phyloP scores from a whole-genome alignment of 202 grass and related monocot genomes.

The Saccharum hybrid region DNA sequence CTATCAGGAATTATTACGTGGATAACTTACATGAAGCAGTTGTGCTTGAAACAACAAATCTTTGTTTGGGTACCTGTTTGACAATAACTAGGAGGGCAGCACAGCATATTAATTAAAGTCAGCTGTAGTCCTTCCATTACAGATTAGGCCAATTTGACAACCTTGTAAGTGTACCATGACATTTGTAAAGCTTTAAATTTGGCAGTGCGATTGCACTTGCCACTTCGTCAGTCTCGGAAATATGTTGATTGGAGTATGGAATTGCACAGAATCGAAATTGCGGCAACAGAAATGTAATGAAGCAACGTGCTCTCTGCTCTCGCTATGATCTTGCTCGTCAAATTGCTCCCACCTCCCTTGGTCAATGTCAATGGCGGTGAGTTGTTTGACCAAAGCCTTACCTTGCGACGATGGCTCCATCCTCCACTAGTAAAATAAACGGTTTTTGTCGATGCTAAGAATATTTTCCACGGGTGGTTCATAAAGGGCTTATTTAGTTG shows the following conservation, averaged over 20 bases:
- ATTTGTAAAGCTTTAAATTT: background rate
- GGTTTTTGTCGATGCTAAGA: too few relatives aligned
- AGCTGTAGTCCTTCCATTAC: background rate
- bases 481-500: too few relatives aligned
- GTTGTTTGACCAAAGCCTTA: too few relatives aligned
- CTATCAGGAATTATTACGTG: conserved; percentile 35
- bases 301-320: too few relatives aligned
- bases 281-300: background rate
- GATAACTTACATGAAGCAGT: conserved; percentile 36
- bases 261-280: background rate
- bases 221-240: background rate
- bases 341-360: too few relatives aligned
- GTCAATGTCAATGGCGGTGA: too few relatives aligned
- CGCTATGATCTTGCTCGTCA: too few relatives aligned
- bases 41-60: conserved; percentile 37
- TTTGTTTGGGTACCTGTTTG: conserved; percentile 21
- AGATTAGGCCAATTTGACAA: background rate
- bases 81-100: background rate
- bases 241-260: background rate
- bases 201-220: background rate
- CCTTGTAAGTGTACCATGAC: background rate
- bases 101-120: background rate
- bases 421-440: too few relatives aligned
- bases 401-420: too few relatives aligned
- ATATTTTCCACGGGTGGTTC: too few relatives aligned